These are phyloP conservation scores for Lentinula detonsa DNA, from an alignment of 768 basidiomycete genomes.

Conservation along the genomic window DNA sequence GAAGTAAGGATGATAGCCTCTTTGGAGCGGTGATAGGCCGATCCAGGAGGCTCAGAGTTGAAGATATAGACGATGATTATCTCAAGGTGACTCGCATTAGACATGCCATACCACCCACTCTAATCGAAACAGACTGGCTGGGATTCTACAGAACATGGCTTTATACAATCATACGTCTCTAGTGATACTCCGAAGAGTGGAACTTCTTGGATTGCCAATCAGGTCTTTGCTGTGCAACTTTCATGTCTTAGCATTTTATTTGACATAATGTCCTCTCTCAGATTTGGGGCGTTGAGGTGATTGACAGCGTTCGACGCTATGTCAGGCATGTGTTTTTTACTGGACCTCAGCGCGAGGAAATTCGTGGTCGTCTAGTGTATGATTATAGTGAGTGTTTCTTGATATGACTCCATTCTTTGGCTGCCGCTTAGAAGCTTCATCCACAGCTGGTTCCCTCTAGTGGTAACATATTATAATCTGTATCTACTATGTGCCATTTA, in stretches of 20 bases:
- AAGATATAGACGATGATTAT: constrained; percentile 39
- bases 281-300: constrained; percentile 61
- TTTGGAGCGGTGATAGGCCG: constrained; percentile 58
- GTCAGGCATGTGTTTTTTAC: constrained; percentile 58
- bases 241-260: background rate
- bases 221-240: constrained; percentile 33
- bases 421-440: background rate
- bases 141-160: constrained; percentile 37
- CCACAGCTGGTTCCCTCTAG: background rate
- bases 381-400: constrained; percentile 51
- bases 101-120: background rate
- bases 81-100: constrained; percentile 17
- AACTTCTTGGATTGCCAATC: constrained; percentile 54
- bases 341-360: constrained; percentile 51
- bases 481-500: too few relatives aligned
- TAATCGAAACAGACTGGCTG: constrained; percentile 20
- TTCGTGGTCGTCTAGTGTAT: constrained; percentile 54
- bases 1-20: constrained; percentile 52
- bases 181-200: constrained; percentile 62
- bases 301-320: constrained; percentile 56
- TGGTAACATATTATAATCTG: background rate
- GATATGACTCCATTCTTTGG: background rate
- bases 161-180: constrained; percentile 40
- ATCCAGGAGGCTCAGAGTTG: constrained; percentile 42
- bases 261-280: constrained; percentile 10